Base-by-base conservation (phyloP, 1,284 basidiomycete genomes). In the Ceratobasidium papillatum region DNA sequence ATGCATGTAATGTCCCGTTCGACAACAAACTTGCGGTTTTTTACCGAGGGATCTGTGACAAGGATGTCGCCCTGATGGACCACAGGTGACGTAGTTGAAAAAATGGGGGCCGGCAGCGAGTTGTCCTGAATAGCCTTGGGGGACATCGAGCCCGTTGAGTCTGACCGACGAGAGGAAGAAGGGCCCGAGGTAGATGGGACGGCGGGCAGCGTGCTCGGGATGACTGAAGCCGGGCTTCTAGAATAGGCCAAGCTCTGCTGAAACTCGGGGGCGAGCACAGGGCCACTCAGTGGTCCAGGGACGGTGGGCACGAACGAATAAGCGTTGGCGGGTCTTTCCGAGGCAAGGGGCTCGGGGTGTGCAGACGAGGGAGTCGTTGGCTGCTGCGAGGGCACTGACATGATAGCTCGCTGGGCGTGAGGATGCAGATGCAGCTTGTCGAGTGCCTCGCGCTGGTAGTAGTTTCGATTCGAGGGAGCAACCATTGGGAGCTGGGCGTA, bases 211-310 rank as follows among this genome's bases (percentile, higher is more conserved):
- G 54, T 69, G 41, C 52, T 69, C 19, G 66, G 66, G 14, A 69
- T 51, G 22, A 34, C n/a, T 3, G 66, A 69, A 19, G 52, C 66
- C 22, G 66, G 66, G 41, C 66, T 69, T 32, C 66, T 69, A 12
- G 66, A 69, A 47, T 69, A 58, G 51, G 51, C 52, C 36, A 69
- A 52, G 22, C 66, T 69, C 54, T 69, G 66, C 52, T 69, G 66
- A 30, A 69, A 52, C 41, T 58, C 66, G 14, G 66, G 66, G 1
- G 66, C 66, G 25, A 69, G 66, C 3, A 69, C 38, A 25, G 66
- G 66, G 38, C 51, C 66, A 25, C 52, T 58, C 4, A 69, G n/a
- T 58, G 66, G 66, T 1, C 66, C 66, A 12, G 66, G 66, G 19
- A 69, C 66, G 32, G 66, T 45, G 38, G 66, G 52, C 54, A 56